These are phyloP conservation scores for Allium fistulosum DNA, from an alignment of 106 monocot species.

Conservation along the genomic window DNA sequence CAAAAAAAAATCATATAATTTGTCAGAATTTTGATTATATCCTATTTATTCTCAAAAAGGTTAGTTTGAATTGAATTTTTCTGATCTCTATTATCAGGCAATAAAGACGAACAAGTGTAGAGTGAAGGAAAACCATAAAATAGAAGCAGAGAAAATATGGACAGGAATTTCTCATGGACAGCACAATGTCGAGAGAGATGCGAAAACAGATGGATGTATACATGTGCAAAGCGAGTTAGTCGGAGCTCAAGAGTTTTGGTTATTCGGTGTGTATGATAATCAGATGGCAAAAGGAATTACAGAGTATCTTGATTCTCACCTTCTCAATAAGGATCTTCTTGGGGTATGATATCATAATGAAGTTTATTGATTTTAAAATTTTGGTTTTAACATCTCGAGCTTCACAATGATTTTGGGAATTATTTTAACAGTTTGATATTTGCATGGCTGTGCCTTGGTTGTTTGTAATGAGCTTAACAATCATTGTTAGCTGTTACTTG, in stretches of 20 bases:
- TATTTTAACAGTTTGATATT: too few species aligned
- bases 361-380: background rate
- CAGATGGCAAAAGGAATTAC: conserved; percentile 10
- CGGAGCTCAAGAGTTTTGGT: conserved; percentile 21
- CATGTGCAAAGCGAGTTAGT: conserved; percentile 27
- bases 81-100: background rate
- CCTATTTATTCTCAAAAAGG: background rate
- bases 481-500: too few species aligned
- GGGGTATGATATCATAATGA: conserved; percentile 6
- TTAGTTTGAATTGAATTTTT: background rate
- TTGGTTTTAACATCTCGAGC: background rate
- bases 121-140: conserved; percentile 5
- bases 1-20: background rate
- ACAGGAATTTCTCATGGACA: conserved; percentile 22
- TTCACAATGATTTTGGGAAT: background rate
- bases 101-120: conserved; percentile 1
- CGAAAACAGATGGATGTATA: conserved; percentile 9
- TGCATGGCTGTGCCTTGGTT: too few species aligned
- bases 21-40: too few species aligned
- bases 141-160: conserved; percentile 8
- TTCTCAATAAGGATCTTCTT: conserved; percentile 16
- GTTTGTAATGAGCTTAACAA: too few species aligned
- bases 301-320: conserved; percentile 19
- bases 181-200: conserved; percentile 22
- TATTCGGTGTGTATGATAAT: conserved; percentile 37